Percentiles rank a stretch among this genome's conserved stretches.
Evolutionary conservation across 2,329 filamentous ascomycete genomes (phyloP).

Genomic region (Ophiostoma tasmaniense): DNA sequence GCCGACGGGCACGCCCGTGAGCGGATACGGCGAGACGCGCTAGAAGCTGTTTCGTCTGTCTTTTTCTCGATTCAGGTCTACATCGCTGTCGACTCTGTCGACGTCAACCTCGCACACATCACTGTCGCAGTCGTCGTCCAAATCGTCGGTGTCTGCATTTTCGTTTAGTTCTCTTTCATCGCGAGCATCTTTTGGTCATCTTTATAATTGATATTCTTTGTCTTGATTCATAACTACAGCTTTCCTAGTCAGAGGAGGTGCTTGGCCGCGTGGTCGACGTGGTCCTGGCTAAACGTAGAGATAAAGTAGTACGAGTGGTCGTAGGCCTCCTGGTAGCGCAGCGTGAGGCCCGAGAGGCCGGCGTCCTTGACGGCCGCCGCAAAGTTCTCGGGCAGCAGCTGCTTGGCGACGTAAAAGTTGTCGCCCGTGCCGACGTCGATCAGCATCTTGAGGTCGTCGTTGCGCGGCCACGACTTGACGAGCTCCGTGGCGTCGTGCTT

Average conservation of each 20-base stretch:
- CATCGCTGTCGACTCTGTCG: not conserved
- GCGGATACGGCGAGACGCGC: constrained; percentile 33
- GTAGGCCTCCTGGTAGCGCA: constrained; percentile 84
- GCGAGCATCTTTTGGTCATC: not conserved
- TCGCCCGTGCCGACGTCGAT: constrained; percentile 93
- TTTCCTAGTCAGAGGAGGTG: constrained; percentile 41
- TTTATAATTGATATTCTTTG: not conserved
- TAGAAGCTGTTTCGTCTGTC: constrained; percentile 24
- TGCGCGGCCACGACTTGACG: constrained; percentile 57
- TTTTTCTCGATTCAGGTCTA: not conserved
- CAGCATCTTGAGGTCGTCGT: constrained; percentile 59
- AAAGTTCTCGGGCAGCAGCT: constrained; percentile 91
- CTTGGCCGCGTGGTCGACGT: constrained; percentile 86
- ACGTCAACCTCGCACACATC: not conserved
- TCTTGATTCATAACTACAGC: not conserved
- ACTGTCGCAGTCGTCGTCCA: not conserved
- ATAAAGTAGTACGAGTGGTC: constrained; percentile 99
- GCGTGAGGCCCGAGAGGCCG: constrained; percentile 61
- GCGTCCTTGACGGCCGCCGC: constrained; percentile 67
- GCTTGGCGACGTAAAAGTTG: constrained; percentile 91
- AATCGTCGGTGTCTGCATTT: not conserved
- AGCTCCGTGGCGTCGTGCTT: constrained; percentile 89
- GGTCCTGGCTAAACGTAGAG: constrained; percentile 79
- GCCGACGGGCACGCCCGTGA: not conserved
- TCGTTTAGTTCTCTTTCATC: not conserved